Evolutionary conservation across 192 early-diverging fungal species (phyloP), one percentile per base, ranked within the genome.

Genomic region (Oehlia diaphana): DNA sequence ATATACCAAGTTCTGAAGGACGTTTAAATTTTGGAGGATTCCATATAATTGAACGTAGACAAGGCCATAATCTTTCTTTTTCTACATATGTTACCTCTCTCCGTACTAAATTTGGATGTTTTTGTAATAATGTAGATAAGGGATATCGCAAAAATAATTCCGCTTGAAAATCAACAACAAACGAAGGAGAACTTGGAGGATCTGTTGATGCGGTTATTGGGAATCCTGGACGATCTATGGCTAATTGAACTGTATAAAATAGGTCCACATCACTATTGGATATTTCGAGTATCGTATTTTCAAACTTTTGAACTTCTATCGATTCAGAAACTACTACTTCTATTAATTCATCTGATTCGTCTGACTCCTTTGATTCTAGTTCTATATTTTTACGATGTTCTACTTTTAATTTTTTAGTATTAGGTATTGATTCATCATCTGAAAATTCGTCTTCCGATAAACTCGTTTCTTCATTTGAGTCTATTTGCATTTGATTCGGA

Each of bases 401-500:
- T 21, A 58, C 53, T 58, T 58, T 58, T 58, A 58, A 21, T 58
- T 58, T 58, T 19, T 58, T 58, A 21, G 14, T 58, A 21, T 58
- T 58, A 21, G 53, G 53, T 58, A 58, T 58, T 58, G 53, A 58
- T 21, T 16, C 14, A 13, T 58, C 53, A 2, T 58, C 53, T 6
- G 16, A 58, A 58, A 21, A 58, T 58, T 58, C 53, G 6, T n/a
- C 16, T 4, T 21, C 53, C 21, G 31, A 70, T 16, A 35, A 70
- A 19, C 9, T 8, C 39, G 7, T 73, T 21, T 77, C 69, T 64
- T 80, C 77, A 62, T 80, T 75, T 42, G 78, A 71, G 14, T 76
- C 75, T 12, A 64, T 78, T 26, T 37, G 12, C 26, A 37, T 21
- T 0, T 42, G 37, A 28, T 28, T 12, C 9, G 37, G 63, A 26